Conservation (phyloP, 2,329 filamentous ascomycete species). For the Diaporthe ilicicola region DNA sequence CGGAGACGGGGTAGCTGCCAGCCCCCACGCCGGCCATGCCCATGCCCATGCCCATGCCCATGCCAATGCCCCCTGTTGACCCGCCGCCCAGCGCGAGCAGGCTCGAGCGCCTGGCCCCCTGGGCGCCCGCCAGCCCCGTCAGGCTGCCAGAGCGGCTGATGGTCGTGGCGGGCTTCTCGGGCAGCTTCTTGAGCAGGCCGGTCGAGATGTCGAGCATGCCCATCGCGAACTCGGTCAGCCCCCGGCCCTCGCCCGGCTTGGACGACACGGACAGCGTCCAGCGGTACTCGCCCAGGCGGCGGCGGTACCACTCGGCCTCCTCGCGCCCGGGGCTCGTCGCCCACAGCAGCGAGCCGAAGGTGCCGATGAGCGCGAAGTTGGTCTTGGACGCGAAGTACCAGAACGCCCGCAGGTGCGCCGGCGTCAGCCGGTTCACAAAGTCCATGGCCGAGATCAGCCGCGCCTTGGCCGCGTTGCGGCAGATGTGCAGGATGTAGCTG, state of each 20-base stretch:
- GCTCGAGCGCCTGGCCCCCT: slow-evolving; percentile 47
- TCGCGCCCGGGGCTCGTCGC: slow-evolving; percentile 87
- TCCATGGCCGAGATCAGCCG: slow-evolving; percentile 96
- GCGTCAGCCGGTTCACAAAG: slow-evolving; percentile 91
- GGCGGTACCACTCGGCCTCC: slow-evolving; percentile 91
- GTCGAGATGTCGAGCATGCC: slow-evolving; percentile 79
- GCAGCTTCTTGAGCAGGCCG: slow-evolving; percentile 72
- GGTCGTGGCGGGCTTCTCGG: slow-evolving; percentile 71
- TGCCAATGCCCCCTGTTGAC: slow-evolving; percentile 34
- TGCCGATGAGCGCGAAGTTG: slow-evolving; percentile 94
- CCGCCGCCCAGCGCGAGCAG: slow-evolving; percentile 47
- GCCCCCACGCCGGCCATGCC: slow-evolving; percentile 13
- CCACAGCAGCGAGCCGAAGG: slow-evolving; percentile 89
- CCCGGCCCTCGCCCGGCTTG: slow-evolving; percentile 69
- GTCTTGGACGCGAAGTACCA: slow-evolving; percentile 91
- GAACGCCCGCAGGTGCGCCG: slow-evolving; percentile 86
- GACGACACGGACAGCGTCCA: slow-evolving; percentile 92
- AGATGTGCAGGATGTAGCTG: slow-evolving; percentile 88
- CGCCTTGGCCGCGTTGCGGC: slow-evolving; percentile 91
- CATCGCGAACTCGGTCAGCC: slow-evolving; percentile 76
- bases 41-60: slow-evolving; percentile 26
- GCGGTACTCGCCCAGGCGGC: slow-evolving; percentile 85
- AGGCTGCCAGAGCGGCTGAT: slow-evolving; percentile 65
- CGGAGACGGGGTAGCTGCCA: slow-evolving; percentile 32
- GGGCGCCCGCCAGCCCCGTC: slow-evolving; percentile 60